Percentiles rank a stretch among this genome's conserved stretches.
phyloP scores from a whole-genome alignment of 2,329 filamentous ascomycete species.

The Dactylellina leptospora region DNA sequence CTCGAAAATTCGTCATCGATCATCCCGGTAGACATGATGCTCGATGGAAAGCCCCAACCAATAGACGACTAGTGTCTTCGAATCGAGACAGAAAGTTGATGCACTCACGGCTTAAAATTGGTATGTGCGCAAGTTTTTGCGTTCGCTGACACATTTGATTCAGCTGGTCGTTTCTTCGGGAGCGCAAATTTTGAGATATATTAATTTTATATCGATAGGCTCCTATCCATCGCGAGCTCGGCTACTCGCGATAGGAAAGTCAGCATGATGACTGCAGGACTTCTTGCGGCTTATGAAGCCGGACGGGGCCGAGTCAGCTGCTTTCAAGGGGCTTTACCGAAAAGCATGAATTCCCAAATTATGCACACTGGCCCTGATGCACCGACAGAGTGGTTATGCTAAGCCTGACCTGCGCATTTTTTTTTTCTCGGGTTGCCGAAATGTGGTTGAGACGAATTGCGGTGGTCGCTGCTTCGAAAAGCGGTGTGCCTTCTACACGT shows the following conservation, averaged over 20 bases:
- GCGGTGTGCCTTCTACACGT: conserved; percentile 44
- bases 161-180: conserved; percentile 15
- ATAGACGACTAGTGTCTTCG: conserved; percentile 3
- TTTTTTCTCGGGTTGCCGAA: conserved; percentile 34
- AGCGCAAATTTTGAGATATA: conserved; percentile 21
- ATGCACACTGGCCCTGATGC: conserved; percentile 49
- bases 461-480: conserved; percentile 4
- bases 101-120: conserved; percentile 29
- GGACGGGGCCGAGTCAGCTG: conserved; percentile 50
- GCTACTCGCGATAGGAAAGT: conserved; percentile 37
- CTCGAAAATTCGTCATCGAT: conserved; percentile 39
- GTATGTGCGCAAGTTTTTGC: conserved; percentile 2
- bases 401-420: conserved; percentile 40
- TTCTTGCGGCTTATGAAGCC: conserved; percentile 44
- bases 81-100: conserved; percentile 28
- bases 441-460: conserved; percentile 12
- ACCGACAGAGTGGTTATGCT: conserved; percentile 52
- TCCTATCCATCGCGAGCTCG: conserved; percentile 26
- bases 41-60: conserved; percentile 5
- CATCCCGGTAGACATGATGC: conserved; percentile 40
- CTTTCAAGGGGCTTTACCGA: conserved; percentile 49
- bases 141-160: conserved; percentile 49
- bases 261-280: conserved; percentile 47
- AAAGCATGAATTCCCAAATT: conserved; percentile 37
- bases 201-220: conserved; percentile 34